These are phyloP conservation scores for Cubamyces lactineus DNA, from an alignment of 768 basidiomycete genomes.

Conservation along the genomic window DNA sequence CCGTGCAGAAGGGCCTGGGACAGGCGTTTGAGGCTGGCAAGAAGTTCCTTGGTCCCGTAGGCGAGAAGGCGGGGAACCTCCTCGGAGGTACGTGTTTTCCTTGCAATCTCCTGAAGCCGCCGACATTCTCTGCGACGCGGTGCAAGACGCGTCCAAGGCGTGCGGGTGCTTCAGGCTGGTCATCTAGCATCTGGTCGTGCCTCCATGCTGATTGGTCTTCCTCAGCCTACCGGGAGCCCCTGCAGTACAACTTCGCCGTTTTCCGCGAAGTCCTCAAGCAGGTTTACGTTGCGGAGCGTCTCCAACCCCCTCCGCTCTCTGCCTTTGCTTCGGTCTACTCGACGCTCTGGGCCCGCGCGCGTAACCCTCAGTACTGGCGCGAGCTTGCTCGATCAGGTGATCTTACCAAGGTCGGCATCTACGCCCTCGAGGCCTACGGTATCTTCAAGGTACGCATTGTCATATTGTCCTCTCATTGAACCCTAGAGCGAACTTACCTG, in stretches of 20 bases:
- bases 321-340: constrained; percentile 62
- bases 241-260: constrained; percentile 80
- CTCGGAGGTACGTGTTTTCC: constrained; percentile 52
- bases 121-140: neutral
- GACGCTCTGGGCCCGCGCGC: constrained; percentile 64
- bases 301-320: constrained; percentile 67
- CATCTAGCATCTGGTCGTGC: too few relatives aligned
- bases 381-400: constrained; percentile 64
- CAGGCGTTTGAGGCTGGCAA: constrained; percentile 55
- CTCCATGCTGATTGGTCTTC: neutral
- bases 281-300: constrained; percentile 54
- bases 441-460: constrained; percentile 74
- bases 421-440: constrained; percentile 85
- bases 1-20: constrained; percentile 59
- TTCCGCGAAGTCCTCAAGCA: constrained; percentile 68
- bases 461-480: neutral
- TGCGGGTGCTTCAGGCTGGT: neutral
- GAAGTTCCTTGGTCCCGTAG: constrained; percentile 51
- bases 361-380: constrained; percentile 62
- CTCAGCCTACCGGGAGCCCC: constrained; percentile 73
- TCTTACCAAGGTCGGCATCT: constrained; percentile 67
- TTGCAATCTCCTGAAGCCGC: neutral
- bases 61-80: constrained; percentile 56
- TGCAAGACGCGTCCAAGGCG: neutral
- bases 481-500: neutral